These are phyloP conservation scores for Amaranthus cruentus DNA, from an alignment of 148 eudicot species.

Conservation along the genomic window DNA sequence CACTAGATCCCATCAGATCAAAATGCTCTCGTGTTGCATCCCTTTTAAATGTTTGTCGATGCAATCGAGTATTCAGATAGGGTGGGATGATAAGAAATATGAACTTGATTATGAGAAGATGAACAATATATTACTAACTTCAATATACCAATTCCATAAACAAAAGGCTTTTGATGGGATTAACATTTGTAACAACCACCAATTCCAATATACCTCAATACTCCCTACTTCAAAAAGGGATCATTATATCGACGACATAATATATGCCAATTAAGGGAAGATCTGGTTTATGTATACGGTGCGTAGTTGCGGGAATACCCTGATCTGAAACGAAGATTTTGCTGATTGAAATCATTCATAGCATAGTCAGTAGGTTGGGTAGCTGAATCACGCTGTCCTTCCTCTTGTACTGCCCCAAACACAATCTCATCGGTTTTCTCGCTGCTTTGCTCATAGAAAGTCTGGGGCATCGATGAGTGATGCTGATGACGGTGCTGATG, in stretches of 20 bases:
- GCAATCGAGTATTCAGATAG: no score
- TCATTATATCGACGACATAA: constrained; percentile 18
- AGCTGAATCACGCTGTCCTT: constrained; percentile 36
- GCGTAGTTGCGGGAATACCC: constrained; percentile 34
- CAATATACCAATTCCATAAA: constrained; percentile 23
- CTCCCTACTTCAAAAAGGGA: constrained; percentile 32
- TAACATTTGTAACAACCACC: constrained; percentile 3
- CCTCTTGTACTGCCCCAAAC: constrained; percentile 91
- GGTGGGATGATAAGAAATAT: not conserved
- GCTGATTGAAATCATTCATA: constrained; percentile 33
- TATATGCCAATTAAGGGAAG: constrained; percentile 17
- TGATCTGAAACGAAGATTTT: constrained; percentile 32
- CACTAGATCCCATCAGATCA: no score
- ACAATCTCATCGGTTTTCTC: constrained; percentile 69
- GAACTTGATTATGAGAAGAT: not conserved
- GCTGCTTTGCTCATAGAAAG: constrained; percentile 78
- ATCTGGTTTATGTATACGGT: constrained; percentile 21
- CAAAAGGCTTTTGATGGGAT: constrained; percentile 21
- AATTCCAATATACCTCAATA: constrained; percentile 9
- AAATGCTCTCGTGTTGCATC: no score
- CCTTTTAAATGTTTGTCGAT: no score
- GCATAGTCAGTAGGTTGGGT: constrained; percentile 68
- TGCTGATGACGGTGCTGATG: constrained; percentile 65
- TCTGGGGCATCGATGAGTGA: constrained; percentile 54
- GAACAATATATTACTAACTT: constrained; percentile 18